Evolutionary conservation across 164 flowering plant species (phyloP), one percentile per base, ranked within the genome.

Genomic region (Dillenia turbinata): DNA sequence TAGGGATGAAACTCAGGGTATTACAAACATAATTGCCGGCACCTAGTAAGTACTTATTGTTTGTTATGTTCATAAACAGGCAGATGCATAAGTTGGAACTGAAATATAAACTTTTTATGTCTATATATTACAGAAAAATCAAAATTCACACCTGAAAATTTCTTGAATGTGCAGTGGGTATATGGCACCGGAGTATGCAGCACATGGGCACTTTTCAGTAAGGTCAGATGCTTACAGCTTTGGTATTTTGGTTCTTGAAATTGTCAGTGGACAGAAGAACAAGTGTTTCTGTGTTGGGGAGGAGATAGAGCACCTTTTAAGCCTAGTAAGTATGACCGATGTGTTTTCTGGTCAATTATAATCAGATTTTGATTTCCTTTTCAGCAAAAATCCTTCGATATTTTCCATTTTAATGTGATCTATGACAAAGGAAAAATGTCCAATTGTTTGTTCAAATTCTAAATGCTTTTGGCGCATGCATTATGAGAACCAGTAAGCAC

Each of bases 31-130:
- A 67, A 47, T 76, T 8, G 72, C 60, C 16, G 84, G 84, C 10
- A 77, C 84, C 40, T 67, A 54, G 84, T 80, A 71, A 73, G 84
- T 65, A 19, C 1, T 19, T 19, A 19, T 19, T 19, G 22, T 19
- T 19, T 19, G 22, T 19, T 19, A 19, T 19, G 22, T 19, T 19
- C 22, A 1, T 19, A 19, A 19, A 19, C 22, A 19, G 22, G 22
- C 22, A 19, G 22, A 19, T 19, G 22, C 22, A 19, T 19, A 19
- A 19, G 22, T 19, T 19, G 22, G 22, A 19, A 19, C 22, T 19
- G 22, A 19, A 19, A 19, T 19, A 19, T 19, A 19, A 19, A 19
- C 22, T 19, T 19, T 19, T 19, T 19, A 19, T 19, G 22, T 19
- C 1, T 19, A 19, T 19, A 19, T 19, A 19, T 19, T 19, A 19